phyloP scores from a whole-genome alignment of 2,329 filamentous ascomycete species.

The Ophidiomyces ophidiicola region DNA sequence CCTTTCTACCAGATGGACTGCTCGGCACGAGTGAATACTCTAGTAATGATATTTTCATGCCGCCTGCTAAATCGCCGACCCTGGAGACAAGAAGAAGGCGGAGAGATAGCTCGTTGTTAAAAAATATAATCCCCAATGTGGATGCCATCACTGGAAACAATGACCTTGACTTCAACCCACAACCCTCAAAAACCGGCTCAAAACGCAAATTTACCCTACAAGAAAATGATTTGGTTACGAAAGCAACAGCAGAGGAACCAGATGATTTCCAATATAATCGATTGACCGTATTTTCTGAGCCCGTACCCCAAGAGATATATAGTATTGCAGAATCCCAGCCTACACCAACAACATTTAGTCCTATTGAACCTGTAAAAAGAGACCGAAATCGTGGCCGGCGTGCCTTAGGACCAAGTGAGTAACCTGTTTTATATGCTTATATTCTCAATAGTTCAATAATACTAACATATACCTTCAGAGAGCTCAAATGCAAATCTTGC shows the following conservation, averaged over 20 bases:
- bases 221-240: slow-evolving; percentile 37
- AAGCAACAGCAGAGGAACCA: slow-evolving; percentile 5
- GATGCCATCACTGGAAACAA: slow-evolving; percentile 12
- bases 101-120: slow-evolving; percentile 37
- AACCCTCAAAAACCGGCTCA: slow-evolving; percentile 35
- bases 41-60: not conserved
- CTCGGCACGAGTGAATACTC: not conserved
- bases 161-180: slow-evolving; percentile 9
- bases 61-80: not conserved
- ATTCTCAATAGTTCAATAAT: not conserved
- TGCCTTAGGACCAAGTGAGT: slow-evolving; percentile 34
- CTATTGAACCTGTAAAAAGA: slow-evolving; percentile 12
- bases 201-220: slow-evolving; percentile 48
- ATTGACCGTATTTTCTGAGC: slow-evolving; percentile 13
- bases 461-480: slow-evolving; percentile 26
- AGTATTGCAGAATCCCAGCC: slow-evolving; percentile 9
- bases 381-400: slow-evolving; percentile 9
- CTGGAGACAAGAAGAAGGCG: slow-evolving; percentile 39
- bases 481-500: slow-evolving; percentile 37
- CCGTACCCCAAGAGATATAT: not conserved
- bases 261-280: slow-evolving; percentile 40
- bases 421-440: not conserved
- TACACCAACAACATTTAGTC: no score
- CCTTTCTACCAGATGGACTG: not conserved
- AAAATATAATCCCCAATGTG: slow-evolving; percentile 24